These are phyloP conservation scores for Cercospora sojina DNA, from an alignment of 2,329 filamentous ascomycete genomes.

Conservation along the genomic window DNA sequence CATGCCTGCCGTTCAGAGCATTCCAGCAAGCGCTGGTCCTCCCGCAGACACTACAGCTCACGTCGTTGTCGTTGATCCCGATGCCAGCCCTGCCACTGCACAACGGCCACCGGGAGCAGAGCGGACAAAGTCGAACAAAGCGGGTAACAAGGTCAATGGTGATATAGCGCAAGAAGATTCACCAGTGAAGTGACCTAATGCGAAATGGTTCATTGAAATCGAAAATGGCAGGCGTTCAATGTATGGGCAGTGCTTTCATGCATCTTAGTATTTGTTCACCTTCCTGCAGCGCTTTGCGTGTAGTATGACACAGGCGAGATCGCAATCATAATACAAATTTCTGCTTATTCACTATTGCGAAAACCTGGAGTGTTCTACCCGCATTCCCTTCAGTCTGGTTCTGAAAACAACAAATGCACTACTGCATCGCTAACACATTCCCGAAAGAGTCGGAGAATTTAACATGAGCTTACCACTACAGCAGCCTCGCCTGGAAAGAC, in stretches of 20 bases:
- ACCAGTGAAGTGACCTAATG: not conserved
- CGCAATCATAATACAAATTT: not conserved
- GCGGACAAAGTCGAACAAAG: slow-evolving; percentile 6
- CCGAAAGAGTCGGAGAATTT: not conserved
- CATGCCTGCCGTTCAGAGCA: not conserved
- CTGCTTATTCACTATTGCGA: not conserved
- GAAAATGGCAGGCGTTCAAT: not conserved
- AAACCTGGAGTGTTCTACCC: not conserved
- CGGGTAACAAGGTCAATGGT: not conserved
- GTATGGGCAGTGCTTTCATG: not conserved
- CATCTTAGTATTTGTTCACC: not conserved
- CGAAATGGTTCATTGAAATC: not conserved
- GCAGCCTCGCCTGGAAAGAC: too few relatives aligned
- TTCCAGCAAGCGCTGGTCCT: not conserved
- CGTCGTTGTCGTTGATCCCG: slow-evolving; percentile 4
- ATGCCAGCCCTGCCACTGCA: slow-evolving; percentile 15
- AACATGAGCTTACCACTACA: too few relatives aligned
- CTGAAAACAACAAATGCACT: not conserved
- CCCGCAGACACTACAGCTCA: not conserved
- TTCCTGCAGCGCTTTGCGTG: not conserved
- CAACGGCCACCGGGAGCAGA: slow-evolving; percentile 1
- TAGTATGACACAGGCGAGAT: not conserved
- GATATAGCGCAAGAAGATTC: not conserved
- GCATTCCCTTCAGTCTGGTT: not conserved
- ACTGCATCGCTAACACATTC: not conserved